Percentiles rank a stretch among this genome's conserved stretches.
phyloP scores from a whole-genome alignment of 2,329 filamentous ascomycete species.

The Helotiales sp. region DNA sequence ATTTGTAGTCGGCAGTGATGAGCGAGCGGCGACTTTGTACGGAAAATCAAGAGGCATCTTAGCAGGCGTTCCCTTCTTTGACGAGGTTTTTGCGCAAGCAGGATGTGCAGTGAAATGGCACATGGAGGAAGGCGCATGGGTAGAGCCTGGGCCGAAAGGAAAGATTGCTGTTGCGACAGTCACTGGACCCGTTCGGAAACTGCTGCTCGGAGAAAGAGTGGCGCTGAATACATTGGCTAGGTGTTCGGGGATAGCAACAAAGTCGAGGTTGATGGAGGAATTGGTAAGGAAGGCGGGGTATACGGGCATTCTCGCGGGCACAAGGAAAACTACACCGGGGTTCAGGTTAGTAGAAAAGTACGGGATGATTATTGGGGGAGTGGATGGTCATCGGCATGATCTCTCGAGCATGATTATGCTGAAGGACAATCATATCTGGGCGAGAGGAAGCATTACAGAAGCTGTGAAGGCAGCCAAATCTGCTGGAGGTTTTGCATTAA shows the following conservation, averaged over 20 bases:
- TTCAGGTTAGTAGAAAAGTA: constrained; percentile 98
- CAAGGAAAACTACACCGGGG: constrained; percentile 93
- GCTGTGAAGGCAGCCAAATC: constrained; percentile 83
- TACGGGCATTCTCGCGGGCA: constrained; percentile 83
- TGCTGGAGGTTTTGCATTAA: constrained; percentile 85
- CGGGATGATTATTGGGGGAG: constrained; percentile 91
- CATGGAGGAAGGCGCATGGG: constrained; percentile 68
- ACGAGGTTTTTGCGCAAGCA: constrained; percentile 87
- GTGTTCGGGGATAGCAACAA: constrained; percentile 87
- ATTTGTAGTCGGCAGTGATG: constrained; percentile 82
- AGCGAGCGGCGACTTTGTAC: constrained; percentile 65
- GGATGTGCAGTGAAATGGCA: constrained; percentile 94
- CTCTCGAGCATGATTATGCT: constrained; percentile 96
- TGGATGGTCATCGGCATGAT: constrained; percentile 89
- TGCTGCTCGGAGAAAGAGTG: constrained; percentile 86
- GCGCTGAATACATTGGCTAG: constrained; percentile 87
- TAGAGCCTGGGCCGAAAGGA: constrained; percentile 55
- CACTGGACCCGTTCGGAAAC: constrained; percentile 73
- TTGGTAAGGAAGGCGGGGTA: constrained; percentile 69
- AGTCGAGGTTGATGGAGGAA: constrained; percentile 54
- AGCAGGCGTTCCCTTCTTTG: constrained; percentile 91
- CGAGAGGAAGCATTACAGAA: constrained; percentile 79
- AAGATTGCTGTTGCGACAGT: constrained; percentile 76
- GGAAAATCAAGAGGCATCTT: constrained; percentile 76
- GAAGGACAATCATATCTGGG: constrained; percentile 99